Conservation (phyloP, 192 early-diverging fungal species). For the Backusella australiensis region DNA sequence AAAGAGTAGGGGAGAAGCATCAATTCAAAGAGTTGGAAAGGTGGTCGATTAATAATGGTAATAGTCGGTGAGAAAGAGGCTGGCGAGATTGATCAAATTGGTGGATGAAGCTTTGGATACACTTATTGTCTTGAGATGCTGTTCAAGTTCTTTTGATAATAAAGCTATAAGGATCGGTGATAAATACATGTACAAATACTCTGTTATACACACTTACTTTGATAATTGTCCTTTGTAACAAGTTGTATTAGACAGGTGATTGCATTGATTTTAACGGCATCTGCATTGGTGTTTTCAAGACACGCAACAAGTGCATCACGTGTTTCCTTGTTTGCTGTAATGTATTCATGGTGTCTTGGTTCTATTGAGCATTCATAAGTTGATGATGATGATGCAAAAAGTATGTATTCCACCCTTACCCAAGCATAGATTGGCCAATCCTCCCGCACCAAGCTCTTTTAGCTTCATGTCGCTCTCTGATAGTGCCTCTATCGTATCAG, state of each 20-base stretch:
- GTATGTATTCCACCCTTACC: neutral
- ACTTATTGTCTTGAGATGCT: neutral
- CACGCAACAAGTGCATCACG: neutral
- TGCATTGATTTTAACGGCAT: neutral
- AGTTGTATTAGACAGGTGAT: constrained; percentile 14
- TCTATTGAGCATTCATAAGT: neutral
- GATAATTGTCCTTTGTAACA: neutral
- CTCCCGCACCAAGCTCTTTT: constrained; percentile 27
- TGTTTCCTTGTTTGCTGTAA: neutral
- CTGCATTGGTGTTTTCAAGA: neutral
- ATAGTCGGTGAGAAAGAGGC: neutral
- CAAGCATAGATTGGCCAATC: constrained; percentile 31
- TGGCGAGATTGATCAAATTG: neutral
- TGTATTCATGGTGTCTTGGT: constrained; percentile 8
- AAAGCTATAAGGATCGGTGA: neutral
- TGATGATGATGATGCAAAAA: neutral
- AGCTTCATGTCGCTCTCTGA: constrained; percentile 2
- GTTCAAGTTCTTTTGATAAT: neutral
- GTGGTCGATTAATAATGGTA: neutral
- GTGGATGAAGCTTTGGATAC: neutral
- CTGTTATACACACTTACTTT: neutral
- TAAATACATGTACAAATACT: neutral
- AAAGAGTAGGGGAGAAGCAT: neutral
- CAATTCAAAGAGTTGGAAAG: constrained; percentile 5
- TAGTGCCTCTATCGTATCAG: constrained; percentile 1